Evolutionary conservation across 2,329 filamentous ascomycete genomes (phyloP).

Genomic region (Macrophomina phaseolina): DNA sequence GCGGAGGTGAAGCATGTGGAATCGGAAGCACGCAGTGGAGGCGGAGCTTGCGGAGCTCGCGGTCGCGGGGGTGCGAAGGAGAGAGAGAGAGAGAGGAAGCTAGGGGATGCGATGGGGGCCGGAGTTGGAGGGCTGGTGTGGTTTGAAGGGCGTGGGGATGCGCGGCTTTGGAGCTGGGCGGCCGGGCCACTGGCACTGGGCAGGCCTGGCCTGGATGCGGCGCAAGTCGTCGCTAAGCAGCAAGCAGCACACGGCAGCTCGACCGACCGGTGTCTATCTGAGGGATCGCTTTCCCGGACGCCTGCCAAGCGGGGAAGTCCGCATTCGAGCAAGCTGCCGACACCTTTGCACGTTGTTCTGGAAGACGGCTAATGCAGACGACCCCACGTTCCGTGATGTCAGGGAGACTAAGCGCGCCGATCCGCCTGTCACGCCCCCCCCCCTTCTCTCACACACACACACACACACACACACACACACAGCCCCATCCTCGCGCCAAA

Average conservation of each 20-base stretch:
- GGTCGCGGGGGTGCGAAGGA: not conserved
- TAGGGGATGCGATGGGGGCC: not conserved
- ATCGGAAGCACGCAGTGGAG: not conserved
- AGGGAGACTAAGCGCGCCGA: slow-evolving; percentile 10
- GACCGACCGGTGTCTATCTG: not conserved
- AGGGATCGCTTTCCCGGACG: slow-evolving; percentile 18
- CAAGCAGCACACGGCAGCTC: slow-evolving; percentile 1
- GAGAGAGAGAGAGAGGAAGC: not conserved
- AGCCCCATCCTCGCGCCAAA: not conserved
- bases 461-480: too few relatives aligned
- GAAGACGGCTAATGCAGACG: slow-evolving; percentile 20
- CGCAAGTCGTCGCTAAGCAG: slow-evolving; percentile 23
- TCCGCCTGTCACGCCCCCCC: not conserved
- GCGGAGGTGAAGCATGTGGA: slow-evolving; percentile 15
- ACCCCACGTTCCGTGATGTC: slow-evolving; percentile 26
- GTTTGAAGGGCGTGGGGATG: not conserved
- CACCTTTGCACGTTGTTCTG: slow-evolving; percentile 2
- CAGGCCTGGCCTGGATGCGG: slow-evolving; percentile 3
- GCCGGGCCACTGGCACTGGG: not conserved
- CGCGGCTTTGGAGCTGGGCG: not conserved
- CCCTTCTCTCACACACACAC: not conserved
- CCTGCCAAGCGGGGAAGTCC: slow-evolving; percentile 19
- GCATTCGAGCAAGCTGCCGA: slow-evolving; percentile 1
- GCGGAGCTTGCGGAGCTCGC: not conserved
- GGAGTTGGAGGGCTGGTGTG: not conserved